Base-by-base conservation (phyloP, 768 basidiomycete genomes). In the Porphyrellus cyaneotinctus region DNA sequence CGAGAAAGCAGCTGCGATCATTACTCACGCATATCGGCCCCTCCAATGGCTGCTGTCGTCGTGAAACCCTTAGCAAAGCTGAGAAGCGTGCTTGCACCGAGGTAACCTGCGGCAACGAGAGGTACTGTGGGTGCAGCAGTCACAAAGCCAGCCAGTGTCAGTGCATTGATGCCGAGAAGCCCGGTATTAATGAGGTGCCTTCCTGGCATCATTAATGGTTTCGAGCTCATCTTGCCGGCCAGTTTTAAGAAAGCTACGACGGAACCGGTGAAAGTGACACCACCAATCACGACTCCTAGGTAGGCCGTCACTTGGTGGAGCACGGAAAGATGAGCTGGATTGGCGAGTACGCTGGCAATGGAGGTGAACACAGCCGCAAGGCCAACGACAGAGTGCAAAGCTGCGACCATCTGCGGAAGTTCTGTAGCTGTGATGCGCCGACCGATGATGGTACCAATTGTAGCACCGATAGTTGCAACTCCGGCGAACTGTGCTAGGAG, bases 181-280 rank as follows among this genome's bases (percentile, higher is more conserved):
- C 81, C 74, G 17, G 73, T 64, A 64, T 94, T 94, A 59, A 91
- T 74, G 10, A 91, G 54, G 62, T 94, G 91, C 59, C 87, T 83
- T 37, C 80, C 90, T 5, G 90, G 90, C 39, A 94, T 74, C 22
- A 75, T 72, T 20, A 91, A 70, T 1, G 91, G 85, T 56, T 77
- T 82, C 38, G 87, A 88, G 6, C 86, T 76, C 82, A 93, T 89
- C 51, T 79, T 82, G 9, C 87, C 91, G 7, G 90, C 88, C 33
- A 94, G 76, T 66, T 94, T 94, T 42, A 94, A 70, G 78, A 91
- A 94, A 5, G 91, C 91, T 15, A 94, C 87, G 38, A 94, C 82
- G 1, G 91, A 92, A 24, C 91, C 91, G 4, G 91, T 93, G 63
- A 94, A 94, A 0, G 91, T 93, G 47, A 94, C 76, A 52, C 91